Base-by-base conservation (phyloP, 495 filamentous ascomycete genomes). In the Xanthoparmelia taractica region DNA sequence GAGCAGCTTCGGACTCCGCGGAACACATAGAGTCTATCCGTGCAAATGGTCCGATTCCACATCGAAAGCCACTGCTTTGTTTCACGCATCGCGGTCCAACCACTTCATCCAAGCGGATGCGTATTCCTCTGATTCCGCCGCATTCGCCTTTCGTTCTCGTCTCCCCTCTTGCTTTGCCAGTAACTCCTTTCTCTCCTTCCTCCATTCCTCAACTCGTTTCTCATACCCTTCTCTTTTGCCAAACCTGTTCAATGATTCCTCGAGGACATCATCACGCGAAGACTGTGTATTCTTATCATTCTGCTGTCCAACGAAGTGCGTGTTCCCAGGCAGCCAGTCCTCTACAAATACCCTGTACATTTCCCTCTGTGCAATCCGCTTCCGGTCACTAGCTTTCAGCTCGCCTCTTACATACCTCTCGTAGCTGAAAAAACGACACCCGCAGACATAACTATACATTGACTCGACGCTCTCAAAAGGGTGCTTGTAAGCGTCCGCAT, bases 391-490 rank as follows among this genome's bases (percentile, higher is more conserved):
- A 15, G 69, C 59, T 50, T 66, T 71, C 41, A 70, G 34, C 3
- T 43, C 60, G 18, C 58, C 17, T 40, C 47, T 66, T 17, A 60
- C 57, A 47, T 69, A 69, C 27, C 29, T 31, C 17, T 61, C 52
- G 27, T 37, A 5, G 10, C 45, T 34, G 68, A 88, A 86, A 47
- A 87, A 72, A 0, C 81, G 74, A 59, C 82, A 84, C 1, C 67
- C 73, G 36, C 77, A 71, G 4, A 75, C 76, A 71, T 80, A 89
- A 1, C 76, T 73, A 67, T 82, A 88, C 60, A 89, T 62, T n/a
- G 78, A 80, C 4, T 83, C 73, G 18, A 75, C 67, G 1, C 71
- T 79, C 0, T 61, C 63, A 65, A 88, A 89, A 0, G 75, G 72
- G 37, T 72, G 65, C 38, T 71, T 72, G 73, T 76, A 82, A 31